Evolutionary conservation across 2,329 filamentous ascomycete genomes (phyloP), one percentile per base, ranked within the genome.

Genomic region (Metarhizium album): DNA sequence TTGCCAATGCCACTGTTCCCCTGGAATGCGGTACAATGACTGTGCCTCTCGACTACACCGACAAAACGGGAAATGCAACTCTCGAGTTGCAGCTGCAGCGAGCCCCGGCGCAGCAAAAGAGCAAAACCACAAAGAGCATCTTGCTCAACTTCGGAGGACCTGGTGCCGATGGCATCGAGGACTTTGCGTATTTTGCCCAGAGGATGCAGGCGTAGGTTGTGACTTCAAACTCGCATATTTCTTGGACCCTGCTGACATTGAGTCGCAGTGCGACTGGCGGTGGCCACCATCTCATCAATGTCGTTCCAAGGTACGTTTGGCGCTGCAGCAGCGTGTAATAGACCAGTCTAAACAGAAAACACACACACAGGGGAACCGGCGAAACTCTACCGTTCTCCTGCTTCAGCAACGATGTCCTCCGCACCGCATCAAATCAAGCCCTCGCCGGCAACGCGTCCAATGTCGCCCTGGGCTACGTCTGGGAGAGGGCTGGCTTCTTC

Each of bases 371-470:
- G 7, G 64, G 64, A 43, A 63, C 59, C 2, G 59, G 57, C 9
- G 51, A 56, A 8, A 64, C 61, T 0, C 48, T 65, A 1, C 54
- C 58, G 5, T 64, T 64, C 43, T 55, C 51, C 0, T 64, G 64
- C 45, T 59, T 56, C 45, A 27, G 47, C 3, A 45, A 48, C 18
- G 42, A 48, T 2, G 35, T 46, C 4, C 46, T 51, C 18, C 38
- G 23, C 46, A 46, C 14, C 23, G 22, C 31, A 24, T 47, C 42
- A 24, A 46, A 40, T 42, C n/a, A 49, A 22, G 5, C 53, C 23
- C 40, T 53, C 8, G 49, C 46, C 2, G 54, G 52, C 9, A 56
- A 55, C 40, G 46, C 56, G 14, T 61, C 57, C 13, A 58, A 62
- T 43, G 45, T 49, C 16, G 54, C 57, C 4, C 46, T 54, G 20